These are phyloP conservation scores for Cyclocybe cylindracea DNA, from an alignment of 768 basidiomycete genomes.

Conservation along the genomic window DNA sequence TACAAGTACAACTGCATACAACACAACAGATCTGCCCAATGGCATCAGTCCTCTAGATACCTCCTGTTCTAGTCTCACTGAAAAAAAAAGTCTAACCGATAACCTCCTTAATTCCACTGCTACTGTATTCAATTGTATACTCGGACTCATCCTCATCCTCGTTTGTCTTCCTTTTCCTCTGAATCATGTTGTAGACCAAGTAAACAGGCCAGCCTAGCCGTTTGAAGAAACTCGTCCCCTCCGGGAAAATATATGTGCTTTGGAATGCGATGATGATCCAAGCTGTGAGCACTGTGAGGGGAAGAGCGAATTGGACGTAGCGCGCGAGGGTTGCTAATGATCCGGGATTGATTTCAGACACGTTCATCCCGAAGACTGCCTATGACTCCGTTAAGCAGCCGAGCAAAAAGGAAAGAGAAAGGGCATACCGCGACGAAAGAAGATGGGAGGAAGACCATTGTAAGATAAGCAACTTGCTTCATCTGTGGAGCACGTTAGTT, in stretches of 20 bases:
- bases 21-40: no score
- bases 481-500: constrained; percentile 27
- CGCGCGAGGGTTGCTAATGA: constrained; percentile 38
- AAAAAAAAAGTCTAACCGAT: no score
- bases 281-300: constrained; percentile 46
- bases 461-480: constrained; percentile 62
- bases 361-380: constrained; percentile 65
- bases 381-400: constrained; percentile 14
- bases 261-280: constrained; percentile 59
- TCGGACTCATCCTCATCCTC: background rate
- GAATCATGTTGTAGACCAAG: constrained; percentile 10
- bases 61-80: no score
- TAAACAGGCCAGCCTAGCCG: constrained; percentile 25
- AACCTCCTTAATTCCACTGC: no score
- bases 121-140: no score
- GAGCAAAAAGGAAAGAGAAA: background rate
- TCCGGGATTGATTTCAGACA: constrained; percentile 39
- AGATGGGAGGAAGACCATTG: constrained; percentile 63
- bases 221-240: constrained; percentile 12
- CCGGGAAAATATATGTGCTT: constrained; percentile 34
- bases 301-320: constrained; percentile 43
- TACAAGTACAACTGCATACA: no score
- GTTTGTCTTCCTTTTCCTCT: constrained; percentile 1
- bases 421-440: constrained; percentile 48
- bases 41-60: no score